Conservation (phyloP, 2,329 filamentous ascomycete genomes). For the Trichoderma brevicompactum region DNA sequence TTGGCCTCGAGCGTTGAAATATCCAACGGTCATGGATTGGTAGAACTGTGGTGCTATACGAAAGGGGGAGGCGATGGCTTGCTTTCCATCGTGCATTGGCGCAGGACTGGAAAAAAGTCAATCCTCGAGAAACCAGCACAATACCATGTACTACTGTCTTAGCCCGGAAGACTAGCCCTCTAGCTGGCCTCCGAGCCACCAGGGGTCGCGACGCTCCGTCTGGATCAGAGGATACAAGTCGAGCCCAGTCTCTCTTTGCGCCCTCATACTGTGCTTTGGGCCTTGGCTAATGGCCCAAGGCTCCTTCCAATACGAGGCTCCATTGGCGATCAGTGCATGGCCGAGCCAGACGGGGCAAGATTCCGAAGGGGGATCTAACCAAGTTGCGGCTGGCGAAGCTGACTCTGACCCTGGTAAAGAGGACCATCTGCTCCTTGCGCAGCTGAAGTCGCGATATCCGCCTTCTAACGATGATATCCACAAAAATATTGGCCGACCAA, state of each 20-base stretch:
- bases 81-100: slow-evolving; percentile 2
- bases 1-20: too few relatives aligned
- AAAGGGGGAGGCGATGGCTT: slow-evolving; percentile 1
- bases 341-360: slow-evolving; percentile 23
- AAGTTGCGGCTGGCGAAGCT: slow-evolving; percentile 21
- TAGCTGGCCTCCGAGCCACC: slow-evolving; percentile 18
- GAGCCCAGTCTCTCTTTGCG: background rate
- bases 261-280: slow-evolving; percentile 5
- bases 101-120: slow-evolving; percentile 11
- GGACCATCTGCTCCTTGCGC: slow-evolving; percentile 22
- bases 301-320: slow-evolving; percentile 26
- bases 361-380: slow-evolving; percentile 21
- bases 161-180: slow-evolving; percentile 16
- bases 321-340: slow-evolving; percentile 23
- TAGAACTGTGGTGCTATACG: too few relatives aligned
- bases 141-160: background rate
- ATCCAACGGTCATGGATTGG: too few relatives aligned
- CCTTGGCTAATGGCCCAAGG: slow-evolving; percentile 7
- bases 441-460: slow-evolving; percentile 19
- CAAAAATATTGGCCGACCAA: slow-evolving; percentile 5
- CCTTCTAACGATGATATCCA: slow-evolving; percentile 10
- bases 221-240: slow-evolving; percentile 17
- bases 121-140: background rate
- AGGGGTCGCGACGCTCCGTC: slow-evolving; percentile 18
- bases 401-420: slow-evolving; percentile 5